A percentile compares a stretch with the other conserved stretches of the same genome.
Evolutionary conservation across 768 basidiomycete species (phyloP).

Genomic region (Pleurotus giganteus): DNA sequence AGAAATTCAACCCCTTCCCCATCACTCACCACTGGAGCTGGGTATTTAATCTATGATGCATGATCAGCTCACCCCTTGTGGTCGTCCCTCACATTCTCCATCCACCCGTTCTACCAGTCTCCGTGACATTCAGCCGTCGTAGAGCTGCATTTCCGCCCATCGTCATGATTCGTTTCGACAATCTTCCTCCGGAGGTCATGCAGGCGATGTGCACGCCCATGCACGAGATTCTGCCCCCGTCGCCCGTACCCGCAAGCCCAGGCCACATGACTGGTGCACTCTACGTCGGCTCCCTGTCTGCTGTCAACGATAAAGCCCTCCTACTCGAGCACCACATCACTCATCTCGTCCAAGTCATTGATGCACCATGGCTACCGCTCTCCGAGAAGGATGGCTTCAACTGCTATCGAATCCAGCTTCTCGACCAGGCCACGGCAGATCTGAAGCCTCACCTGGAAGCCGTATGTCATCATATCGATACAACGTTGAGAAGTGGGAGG

Average conservation of each 20-base stretch:
- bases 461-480: constrained; percentile 66
- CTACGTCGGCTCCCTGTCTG: constrained; percentile 67
- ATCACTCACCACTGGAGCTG: too few species aligned
- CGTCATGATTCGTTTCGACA: constrained; percentile 78
- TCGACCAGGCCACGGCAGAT: constrained; percentile 60
- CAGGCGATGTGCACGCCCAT: constrained; percentile 86
- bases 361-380: constrained; percentile 60
- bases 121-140: too few species aligned
- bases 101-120: too few species aligned
- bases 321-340: constrained; percentile 50
- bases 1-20: too few species aligned
- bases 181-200: constrained; percentile 70
- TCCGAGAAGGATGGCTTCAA: constrained; percentile 45
- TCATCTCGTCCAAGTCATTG: constrained; percentile 66
- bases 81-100: too few species aligned
- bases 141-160: too few species aligned
- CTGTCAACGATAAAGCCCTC: constrained; percentile 52
- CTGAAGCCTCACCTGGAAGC: constrained; percentile 66
- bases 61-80: too few species aligned
- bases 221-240: constrained; percentile 63
- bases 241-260: constrained; percentile 21
- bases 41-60: too few species aligned
- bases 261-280: constrained; percentile 45
- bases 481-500: constrained; percentile 53
- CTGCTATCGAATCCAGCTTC: constrained; percentile 66